Conservation (phyloP, 805 yeast genomes). For the Jamesozyma piceae region DNA sequence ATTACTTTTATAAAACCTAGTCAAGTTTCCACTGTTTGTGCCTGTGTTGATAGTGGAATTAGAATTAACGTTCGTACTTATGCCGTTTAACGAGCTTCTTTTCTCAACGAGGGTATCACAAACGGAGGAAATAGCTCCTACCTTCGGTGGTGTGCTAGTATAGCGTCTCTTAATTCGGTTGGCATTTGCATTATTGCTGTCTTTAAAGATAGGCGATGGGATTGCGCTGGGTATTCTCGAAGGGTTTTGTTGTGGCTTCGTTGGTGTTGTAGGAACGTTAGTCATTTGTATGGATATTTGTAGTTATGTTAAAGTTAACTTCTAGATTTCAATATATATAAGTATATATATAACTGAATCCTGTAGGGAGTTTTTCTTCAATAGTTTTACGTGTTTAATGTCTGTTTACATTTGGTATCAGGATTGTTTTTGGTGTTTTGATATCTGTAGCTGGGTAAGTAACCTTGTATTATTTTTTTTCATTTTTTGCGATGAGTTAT, state of each 20-base stretch:
- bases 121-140: background rate
- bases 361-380: no score
- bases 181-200: no score
- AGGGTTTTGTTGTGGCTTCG: no score
- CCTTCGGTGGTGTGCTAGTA: conserved; percentile 8
- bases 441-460: background rate
- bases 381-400: background rate
- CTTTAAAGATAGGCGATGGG: background rate
- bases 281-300: background rate
- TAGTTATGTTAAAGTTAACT: no score
- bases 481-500: conserved; percentile 1
- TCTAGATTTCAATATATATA: no score
- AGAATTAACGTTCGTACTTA: background rate
- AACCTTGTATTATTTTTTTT: background rate
- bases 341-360: no score
- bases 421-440: background rate
- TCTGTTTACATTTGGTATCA: conserved; percentile 3
- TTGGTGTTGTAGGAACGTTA: conserved; percentile 5
- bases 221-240: no score
- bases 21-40: conserved; percentile 11
- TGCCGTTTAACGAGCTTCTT: background rate
- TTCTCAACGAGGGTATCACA: conserved; percentile 1
- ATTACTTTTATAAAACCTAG: conserved; percentile 27
- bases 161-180: conserved; percentile 6
- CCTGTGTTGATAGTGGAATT: no score